Evolutionary conservation across 163 green algal species (phyloP).

Genomic region (Volvox carteri): DNA sequence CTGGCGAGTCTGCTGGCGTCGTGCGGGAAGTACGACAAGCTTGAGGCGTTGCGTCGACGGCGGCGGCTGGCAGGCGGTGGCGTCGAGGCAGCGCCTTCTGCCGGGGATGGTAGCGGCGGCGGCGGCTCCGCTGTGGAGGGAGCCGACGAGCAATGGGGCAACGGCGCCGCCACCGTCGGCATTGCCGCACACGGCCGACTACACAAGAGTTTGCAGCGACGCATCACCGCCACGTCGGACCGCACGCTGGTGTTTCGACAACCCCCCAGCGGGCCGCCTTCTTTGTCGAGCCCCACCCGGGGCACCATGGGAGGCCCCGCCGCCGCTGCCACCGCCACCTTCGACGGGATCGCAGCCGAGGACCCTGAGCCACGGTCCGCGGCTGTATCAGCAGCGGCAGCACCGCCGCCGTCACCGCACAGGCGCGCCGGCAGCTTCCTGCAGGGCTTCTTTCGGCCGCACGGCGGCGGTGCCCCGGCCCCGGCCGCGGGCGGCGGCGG

Average conservation of each 20-base stretch:
- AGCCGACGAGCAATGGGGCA: neutral
- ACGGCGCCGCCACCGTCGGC: neutral
- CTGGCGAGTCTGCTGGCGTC: neutral
- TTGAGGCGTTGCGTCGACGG: conserved; percentile 1
- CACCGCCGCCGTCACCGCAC: neutral
- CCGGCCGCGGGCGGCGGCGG: too few relatives aligned
- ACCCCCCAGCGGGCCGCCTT: neutral
- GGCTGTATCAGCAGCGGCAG: neutral
- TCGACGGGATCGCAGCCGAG: neutral
- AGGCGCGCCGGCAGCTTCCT: neutral
- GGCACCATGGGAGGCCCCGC: neutral
- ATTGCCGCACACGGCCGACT: neutral
- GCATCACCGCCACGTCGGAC: neutral
- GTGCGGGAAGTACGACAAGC: neutral
- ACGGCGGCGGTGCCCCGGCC: neutral
- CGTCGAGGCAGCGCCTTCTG: neutral
- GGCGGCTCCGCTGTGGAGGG: neutral
- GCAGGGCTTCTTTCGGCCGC: neutral
- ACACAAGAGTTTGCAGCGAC: neutral
- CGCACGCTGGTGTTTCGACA: neutral
- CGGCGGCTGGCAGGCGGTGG: neutral
- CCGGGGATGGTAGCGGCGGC: neutral
- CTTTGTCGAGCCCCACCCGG: neutral
- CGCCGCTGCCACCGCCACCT: neutral
- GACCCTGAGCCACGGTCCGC: neutral